Base-by-base conservation (phyloP, 2,329 filamentous ascomycete species). In the Apiospora hydei region DNA sequence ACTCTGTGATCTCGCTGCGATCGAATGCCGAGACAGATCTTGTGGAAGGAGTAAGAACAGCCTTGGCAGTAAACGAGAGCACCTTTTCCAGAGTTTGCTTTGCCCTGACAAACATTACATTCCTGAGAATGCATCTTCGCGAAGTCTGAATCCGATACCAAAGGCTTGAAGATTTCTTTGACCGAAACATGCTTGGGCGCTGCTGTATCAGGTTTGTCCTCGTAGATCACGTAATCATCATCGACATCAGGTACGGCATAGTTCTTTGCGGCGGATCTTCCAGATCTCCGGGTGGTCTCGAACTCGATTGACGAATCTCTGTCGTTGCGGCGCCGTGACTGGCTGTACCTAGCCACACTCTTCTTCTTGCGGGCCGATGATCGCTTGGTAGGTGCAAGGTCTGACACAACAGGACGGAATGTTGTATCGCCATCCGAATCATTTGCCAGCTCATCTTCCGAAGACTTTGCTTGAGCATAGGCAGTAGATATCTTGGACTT, bases 31-130 rank as follows among this genome's bases (percentile, higher is more conserved):
- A 99, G 86, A 78, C 96, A 99, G 53, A 84, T 84, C 80, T 93
- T 94, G 82, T 99, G 96, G 76, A 94, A 98, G 0, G 93, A 88
- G 67, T 92, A 86, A 1, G 92, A 94, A 80, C 96, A 99, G 43
- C 96, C 96, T 83, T 99, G 97, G 77, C 96, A 99, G 78, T 92
- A 91, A 46, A 99, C 88, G 34, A 99, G 85, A 51, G 89, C 85
- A 0, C 94, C 94, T 78, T 91, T 92, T 72, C 85, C 87, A 0
- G 83, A 81, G 30, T 87, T 84, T 11, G 88, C 87, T 21, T 81
- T 82, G n/a, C 84, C 82, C 67, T 83, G 84, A 79, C 96, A 99
- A 3, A 90, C 88, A 75, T 94, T 91, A 80, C 96, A 99, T 10
- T 84, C 85, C 53, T 88, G 85, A 67, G 88, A 89, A 81, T 99